Evolutionary conservation across 2,329 filamentous ascomycete genomes (phyloP).

Genomic region (Epichloe coenophiala): DNA sequence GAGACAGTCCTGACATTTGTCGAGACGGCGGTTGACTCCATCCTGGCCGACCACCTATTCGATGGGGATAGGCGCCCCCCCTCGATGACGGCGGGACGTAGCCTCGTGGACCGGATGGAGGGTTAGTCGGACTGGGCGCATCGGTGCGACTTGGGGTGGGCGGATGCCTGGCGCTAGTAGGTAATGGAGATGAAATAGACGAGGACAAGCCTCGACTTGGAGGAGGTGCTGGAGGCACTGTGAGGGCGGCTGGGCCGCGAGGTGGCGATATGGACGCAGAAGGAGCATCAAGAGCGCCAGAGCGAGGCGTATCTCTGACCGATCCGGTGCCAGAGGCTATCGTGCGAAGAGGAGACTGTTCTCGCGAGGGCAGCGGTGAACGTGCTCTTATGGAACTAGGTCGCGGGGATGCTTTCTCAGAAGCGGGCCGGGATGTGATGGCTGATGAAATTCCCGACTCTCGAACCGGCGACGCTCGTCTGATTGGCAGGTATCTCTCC

Average conservation of each 20-base stretch:
- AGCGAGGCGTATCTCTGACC: slow-evolving; percentile 16
- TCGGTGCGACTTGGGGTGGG: slow-evolving; percentile 25
- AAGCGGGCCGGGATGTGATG: slow-evolving; percentile 36
- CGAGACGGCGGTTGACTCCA: slow-evolving; percentile 26
- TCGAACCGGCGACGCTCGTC: slow-evolving; percentile 34
- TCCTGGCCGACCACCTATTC: slow-evolving; percentile 31
- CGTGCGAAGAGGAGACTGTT: slow-evolving; percentile 21
- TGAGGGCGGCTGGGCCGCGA: slow-evolving; percentile 39
- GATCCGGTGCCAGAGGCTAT: slow-evolving; percentile 11
- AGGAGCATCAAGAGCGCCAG: slow-evolving; percentile 15
- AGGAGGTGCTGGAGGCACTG: slow-evolving; percentile 34
- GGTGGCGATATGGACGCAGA: slow-evolving; percentile 32
- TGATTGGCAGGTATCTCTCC: slow-evolving; percentile 28
- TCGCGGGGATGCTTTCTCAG: slow-evolving; percentile 40
- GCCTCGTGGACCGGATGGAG: slow-evolving; percentile 41
- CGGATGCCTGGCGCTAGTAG: slow-evolving; percentile 19
- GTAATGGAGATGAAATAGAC: slow-evolving; percentile 22
- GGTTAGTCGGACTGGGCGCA: slow-evolving; percentile 31
- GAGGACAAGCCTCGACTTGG: slow-evolving; percentile 25
- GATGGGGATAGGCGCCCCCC: slow-evolving; percentile 31
- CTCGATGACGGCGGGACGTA: slow-evolving; percentile 31
- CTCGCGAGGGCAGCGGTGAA: slow-evolving; percentile 32
- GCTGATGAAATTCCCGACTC: slow-evolving; percentile 37
- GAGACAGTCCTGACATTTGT: slow-evolving; percentile 20
- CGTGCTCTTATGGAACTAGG: slow-evolving; percentile 31